phyloP scores from a whole-genome alignment of 768 basidiomycete species.

The Cystofilobasidium capitatum region DNA sequence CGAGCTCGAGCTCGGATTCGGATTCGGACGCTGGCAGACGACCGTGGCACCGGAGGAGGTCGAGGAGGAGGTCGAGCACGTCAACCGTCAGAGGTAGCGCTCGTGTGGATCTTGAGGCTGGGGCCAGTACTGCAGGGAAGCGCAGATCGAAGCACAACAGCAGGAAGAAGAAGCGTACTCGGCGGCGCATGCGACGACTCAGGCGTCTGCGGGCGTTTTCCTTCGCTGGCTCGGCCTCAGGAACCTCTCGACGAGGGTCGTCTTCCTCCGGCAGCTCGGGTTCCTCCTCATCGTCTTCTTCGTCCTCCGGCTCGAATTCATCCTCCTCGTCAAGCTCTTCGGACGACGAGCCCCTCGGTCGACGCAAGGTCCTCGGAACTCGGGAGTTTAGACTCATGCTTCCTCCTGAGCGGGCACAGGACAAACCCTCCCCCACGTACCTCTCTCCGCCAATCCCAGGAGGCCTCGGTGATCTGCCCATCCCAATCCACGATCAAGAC shows the following conservation, averaged over 20 bases:
- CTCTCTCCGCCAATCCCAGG: constrained; percentile 36
- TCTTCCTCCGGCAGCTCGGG: constrained; percentile 32
- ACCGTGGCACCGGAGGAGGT: not conserved
- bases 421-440: constrained; percentile 11
- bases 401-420: constrained; percentile 43
- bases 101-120: not conserved
- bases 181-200: constrained; percentile 57
- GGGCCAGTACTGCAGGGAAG: not conserved
- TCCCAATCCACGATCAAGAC: constrained; percentile 48
- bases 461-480: constrained; percentile 39
- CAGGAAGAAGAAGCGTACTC: constrained; percentile 27
- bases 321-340: constrained; percentile 39
- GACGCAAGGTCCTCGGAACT: constrained; percentile 56
- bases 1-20: not conserved
- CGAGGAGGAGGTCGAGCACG: not conserved
- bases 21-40: not conserved
- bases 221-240: constrained; percentile 27
- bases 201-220: constrained; percentile 35
- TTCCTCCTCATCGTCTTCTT: constrained; percentile 38
- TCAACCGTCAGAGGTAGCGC: not conserved
- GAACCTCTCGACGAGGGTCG: constrained; percentile 34
- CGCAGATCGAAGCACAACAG: not conserved
- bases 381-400: constrained; percentile 58
- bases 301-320: constrained; percentile 43
- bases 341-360: constrained; percentile 49